Percentiles rank a stretch among this genome's conserved stretches.
These are phyloP conservation scores for Polysphondylium violaceum DNA, from an alignment of 78 protist genomes.

Conservation along the genomic window DNA sequence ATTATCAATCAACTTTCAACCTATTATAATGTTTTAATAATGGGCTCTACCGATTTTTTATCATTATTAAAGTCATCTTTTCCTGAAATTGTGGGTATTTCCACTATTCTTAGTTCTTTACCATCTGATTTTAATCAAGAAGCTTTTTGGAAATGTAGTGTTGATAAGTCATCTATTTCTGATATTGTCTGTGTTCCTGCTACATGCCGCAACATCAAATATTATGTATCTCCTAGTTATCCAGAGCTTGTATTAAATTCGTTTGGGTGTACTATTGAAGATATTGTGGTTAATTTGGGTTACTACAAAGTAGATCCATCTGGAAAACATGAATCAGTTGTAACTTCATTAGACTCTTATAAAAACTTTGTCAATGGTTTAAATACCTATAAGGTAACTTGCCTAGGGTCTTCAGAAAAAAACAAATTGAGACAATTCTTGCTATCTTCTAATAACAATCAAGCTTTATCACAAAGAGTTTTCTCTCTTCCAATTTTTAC, in stretches of 20 bases:
- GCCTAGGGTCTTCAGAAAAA: background rate
- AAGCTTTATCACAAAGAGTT: background rate
- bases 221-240: background rate
- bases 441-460: background rate
- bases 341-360: background rate
- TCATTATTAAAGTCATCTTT: background rate
- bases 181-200: slow-evolving; percentile 7
- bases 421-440: background rate
- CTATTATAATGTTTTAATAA: background rate
- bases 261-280: background rate
- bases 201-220: no score
- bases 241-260: background rate
- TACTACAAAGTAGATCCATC: no score
- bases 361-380: background rate
- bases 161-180: background rate
- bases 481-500: slow-evolving; percentile 4
- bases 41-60: background rate
- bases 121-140: background rate
- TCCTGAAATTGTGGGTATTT: background rate
- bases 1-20: background rate
- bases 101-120: background rate
- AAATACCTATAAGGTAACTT: background rate
- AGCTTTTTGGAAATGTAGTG: background rate
- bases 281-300: background rate
- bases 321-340: no score